Evolutionary conservation across 2,329 filamentous ascomycete genomes (phyloP).

Genomic region (Fusarium sororula): DNA sequence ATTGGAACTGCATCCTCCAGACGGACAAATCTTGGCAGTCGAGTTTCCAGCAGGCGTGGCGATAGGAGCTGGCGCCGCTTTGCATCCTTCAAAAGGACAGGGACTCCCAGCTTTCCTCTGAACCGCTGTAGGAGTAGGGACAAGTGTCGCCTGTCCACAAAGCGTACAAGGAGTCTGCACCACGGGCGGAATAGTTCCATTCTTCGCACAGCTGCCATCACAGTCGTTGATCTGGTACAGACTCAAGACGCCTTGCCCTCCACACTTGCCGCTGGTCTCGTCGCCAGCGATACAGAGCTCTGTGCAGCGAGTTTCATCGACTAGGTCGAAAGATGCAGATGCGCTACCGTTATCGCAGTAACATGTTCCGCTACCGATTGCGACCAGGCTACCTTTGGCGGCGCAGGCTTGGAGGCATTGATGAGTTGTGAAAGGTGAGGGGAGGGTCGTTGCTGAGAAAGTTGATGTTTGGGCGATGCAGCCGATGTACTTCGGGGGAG

Average conservation of each 20-base stretch:
- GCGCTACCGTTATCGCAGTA: conserved; percentile 29
- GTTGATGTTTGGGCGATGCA: conserved; percentile 36
- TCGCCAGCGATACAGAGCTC: conserved; percentile 29
- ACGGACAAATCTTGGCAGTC: background rate
- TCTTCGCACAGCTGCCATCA: background rate
- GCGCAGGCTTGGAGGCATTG: conserved; percentile 22
- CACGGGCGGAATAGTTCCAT: conserved; percentile 4
- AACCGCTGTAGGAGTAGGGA: background rate
- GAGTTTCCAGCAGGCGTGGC: conserved; percentile 16
- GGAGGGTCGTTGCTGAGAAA: conserved; percentile 31
- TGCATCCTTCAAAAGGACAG: conserved; percentile 22
- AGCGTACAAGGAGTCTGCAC: conserved; percentile 8
- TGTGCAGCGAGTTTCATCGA: conserved; percentile 36
- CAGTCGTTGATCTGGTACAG: conserved; percentile 17
- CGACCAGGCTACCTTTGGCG: conserved; percentile 31
- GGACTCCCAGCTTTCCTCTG: background rate
- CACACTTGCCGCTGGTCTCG: conserved; percentile 34
- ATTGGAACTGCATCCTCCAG: background rate
- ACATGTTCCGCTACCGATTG: conserved; percentile 36
- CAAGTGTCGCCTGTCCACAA: background rate
- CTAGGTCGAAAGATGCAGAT: conserved; percentile 1
- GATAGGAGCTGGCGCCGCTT: background rate
- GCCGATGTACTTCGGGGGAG: conserved; percentile 41
- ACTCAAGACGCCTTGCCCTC: conserved; percentile 32
- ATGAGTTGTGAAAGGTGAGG: conserved; percentile 15